These are phyloP conservation scores for Pythium guiyangense DNA, from an alignment of 352 stramenopile genomes.

Conservation along the genomic window DNA sequence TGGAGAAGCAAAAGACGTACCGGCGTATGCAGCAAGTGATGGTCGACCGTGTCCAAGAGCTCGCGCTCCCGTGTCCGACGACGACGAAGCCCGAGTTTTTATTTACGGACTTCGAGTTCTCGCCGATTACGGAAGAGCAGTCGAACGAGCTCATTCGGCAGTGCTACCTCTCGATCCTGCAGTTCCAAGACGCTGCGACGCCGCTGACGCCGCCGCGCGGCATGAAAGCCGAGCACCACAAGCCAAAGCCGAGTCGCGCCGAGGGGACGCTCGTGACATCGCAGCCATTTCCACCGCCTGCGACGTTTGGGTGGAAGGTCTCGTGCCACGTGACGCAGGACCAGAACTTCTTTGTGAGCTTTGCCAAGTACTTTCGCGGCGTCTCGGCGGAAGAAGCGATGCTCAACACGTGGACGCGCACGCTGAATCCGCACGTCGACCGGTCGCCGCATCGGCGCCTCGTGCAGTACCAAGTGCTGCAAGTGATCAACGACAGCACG, in stretches of 20 bases:
- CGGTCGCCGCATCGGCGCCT: conserved; percentile 26
- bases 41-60: conserved; percentile 35
- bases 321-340: conserved; percentile 30
- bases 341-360: conserved; percentile 44
- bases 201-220: conserved; percentile 22
- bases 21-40: conserved; percentile 21
- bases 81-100: conserved; percentile 22
- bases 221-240: conserved; percentile 9
- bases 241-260: not conserved
- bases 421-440: conserved; percentile 16
- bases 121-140: conserved; percentile 48
- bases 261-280: conserved; percentile 6
- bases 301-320: conserved; percentile 55
- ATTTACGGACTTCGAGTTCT: conserved; percentile 41
- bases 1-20: conserved; percentile 19
- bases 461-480: conserved; percentile 37
- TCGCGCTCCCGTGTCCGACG: conserved; percentile 34
- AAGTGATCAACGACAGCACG: conserved; percentile 47
- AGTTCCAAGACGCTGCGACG: conserved; percentile 41
- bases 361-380: conserved; percentile 39
- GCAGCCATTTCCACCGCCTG: conserved; percentile 29
- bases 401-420: conserved; percentile 30
- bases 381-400: conserved; percentile 39
- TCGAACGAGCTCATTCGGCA: conserved; percentile 45
- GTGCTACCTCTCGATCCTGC: conserved; percentile 53